phyloP scores from a whole-genome alignment of 2,329 filamentous ascomycete genomes.

The Monilinia laxa region DNA sequence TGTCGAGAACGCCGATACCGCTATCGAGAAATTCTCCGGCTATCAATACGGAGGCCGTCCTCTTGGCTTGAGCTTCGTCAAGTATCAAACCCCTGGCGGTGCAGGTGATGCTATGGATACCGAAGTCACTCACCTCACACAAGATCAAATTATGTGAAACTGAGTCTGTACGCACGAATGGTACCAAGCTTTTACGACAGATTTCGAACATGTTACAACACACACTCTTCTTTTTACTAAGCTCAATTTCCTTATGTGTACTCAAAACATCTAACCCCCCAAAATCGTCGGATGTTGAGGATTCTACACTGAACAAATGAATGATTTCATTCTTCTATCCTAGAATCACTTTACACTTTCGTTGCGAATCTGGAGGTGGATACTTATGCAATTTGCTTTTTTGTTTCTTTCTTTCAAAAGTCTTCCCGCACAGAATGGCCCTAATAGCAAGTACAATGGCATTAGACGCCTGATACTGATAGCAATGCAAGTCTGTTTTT shows the following conservation, averaged over 20 bases:
- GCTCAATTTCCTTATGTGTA: conserved; percentile 22
- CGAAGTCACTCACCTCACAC: conserved; percentile 76
- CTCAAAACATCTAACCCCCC: conserved; percentile 11
- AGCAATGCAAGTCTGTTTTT: conserved; percentile 21
- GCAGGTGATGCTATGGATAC: conserved; percentile 71
- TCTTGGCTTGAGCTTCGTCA: conserved; percentile 89
- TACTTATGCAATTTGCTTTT: conserved; percentile 14
- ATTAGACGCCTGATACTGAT: conserved; percentile 20
- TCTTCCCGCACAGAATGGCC: conserved; percentile 19
- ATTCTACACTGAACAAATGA: conserved; percentile 9
- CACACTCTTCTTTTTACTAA: conserved; percentile 9
- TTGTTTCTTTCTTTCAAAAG: conserved; percentile 25
- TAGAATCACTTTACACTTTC: conserved; percentile 9
- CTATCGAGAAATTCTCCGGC: conserved; percentile 94
- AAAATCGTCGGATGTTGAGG: conserved; percentile 11
- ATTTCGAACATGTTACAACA: conserved; percentile 20
- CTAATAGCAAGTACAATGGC: conserved; percentile 23
- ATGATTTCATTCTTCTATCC: not conserved
- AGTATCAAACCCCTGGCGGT: conserved; percentile 72
- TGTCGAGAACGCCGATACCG: conserved; percentile 81
- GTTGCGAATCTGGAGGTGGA: conserved; percentile 19
- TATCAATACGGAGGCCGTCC: conserved; percentile 97
- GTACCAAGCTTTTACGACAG: not conserved
- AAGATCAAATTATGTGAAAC: conserved; percentile 92
- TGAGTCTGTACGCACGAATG: conserved; percentile 5